Evolutionary conservation across 2,329 filamentous ascomycete species (phyloP).

Genomic region (Verticillium alfalfae): DNA sequence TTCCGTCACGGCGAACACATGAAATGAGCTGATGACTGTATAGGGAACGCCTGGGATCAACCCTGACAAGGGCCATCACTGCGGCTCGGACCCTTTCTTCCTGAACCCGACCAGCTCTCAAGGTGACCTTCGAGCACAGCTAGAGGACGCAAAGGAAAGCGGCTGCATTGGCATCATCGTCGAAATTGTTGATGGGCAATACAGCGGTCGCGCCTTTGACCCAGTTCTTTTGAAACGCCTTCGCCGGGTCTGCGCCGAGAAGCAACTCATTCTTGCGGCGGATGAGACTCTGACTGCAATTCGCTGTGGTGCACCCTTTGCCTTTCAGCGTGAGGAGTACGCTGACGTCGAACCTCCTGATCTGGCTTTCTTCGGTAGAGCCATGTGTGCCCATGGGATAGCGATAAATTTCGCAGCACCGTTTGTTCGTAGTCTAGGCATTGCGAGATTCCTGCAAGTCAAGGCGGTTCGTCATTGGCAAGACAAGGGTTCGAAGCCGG

Average conservation of each 20-base stretch:
- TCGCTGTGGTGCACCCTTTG: slow-evolving; percentile 19
- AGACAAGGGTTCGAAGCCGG: background rate
- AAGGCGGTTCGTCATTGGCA: slow-evolving; percentile 6
- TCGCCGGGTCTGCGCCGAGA: slow-evolving; percentile 9
- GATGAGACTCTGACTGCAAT: slow-evolving; percentile 18
- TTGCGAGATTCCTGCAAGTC: background rate
- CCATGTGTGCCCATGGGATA: background rate
- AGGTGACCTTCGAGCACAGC: slow-evolving; percentile 9
- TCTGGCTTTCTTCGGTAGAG: slow-evolving; percentile 17
- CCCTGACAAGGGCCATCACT: background rate
- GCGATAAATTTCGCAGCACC: slow-evolving; percentile 4
- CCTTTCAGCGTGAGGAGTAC: slow-evolving; percentile 17
- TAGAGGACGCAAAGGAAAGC: slow-evolving; percentile 12
- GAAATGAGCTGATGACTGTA: background rate
- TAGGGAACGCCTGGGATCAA: slow-evolving; percentile 1
- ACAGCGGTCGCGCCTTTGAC: slow-evolving; percentile 14
- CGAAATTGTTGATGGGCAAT: slow-evolving; percentile 16
- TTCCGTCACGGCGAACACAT: background rate
- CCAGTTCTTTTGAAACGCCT: slow-evolving; percentile 9
- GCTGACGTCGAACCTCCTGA: slow-evolving; percentile 9
- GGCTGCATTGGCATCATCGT: slow-evolving; percentile 16
- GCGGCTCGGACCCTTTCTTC: slow-evolving; percentile 12
- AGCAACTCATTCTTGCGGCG: slow-evolving; percentile 12
- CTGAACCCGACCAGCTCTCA: slow-evolving; percentile 12
- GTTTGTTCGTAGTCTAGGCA: slow-evolving; percentile 1